A percentile compares a stretch with the other conserved stretches of the same genome.
phyloP scores from a whole-genome alignment of 169 alveolate species.

The Eimeria maxima region DNA sequence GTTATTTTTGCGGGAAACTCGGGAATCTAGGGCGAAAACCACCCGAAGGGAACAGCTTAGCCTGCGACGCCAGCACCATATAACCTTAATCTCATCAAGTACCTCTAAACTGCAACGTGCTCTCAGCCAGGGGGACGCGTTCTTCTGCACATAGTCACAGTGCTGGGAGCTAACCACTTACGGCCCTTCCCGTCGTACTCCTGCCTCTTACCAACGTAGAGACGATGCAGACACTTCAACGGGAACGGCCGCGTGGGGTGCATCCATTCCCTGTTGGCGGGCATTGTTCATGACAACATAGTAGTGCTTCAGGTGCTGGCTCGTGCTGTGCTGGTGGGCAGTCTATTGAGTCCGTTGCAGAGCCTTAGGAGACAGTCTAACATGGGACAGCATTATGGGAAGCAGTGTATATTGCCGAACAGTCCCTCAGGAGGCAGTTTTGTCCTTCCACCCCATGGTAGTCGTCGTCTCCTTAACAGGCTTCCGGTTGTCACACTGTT shows the following conservation, averaged over 20 bases:
- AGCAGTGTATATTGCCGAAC: neutral
- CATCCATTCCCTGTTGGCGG: neutral
- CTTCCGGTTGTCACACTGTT: neutral
- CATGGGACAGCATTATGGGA: neutral
- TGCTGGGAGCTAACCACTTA: neutral
- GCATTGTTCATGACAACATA: neutral
- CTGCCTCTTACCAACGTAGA: neutral
- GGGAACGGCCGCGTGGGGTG: neutral
- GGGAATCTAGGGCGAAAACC: neutral
- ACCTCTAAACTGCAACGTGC: neutral
- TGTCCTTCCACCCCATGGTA: neutral
- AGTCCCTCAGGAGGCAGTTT: neutral
- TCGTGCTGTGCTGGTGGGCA: neutral
- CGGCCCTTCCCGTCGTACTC: neutral
- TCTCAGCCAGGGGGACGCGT: neutral
- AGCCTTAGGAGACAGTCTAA: neutral
- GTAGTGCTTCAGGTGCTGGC: neutral
- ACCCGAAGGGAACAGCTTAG: neutral
- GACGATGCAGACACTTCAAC: neutral
- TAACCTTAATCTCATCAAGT: neutral
- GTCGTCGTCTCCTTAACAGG: neutral
- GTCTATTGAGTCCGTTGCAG: neutral
- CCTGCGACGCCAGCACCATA: neutral
- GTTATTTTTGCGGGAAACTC: neutral
- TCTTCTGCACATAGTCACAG: neutral